Base-by-base conservation (phyloP, 495 filamentous ascomycete genomes). In the Podospora pseudocomata region DNA sequence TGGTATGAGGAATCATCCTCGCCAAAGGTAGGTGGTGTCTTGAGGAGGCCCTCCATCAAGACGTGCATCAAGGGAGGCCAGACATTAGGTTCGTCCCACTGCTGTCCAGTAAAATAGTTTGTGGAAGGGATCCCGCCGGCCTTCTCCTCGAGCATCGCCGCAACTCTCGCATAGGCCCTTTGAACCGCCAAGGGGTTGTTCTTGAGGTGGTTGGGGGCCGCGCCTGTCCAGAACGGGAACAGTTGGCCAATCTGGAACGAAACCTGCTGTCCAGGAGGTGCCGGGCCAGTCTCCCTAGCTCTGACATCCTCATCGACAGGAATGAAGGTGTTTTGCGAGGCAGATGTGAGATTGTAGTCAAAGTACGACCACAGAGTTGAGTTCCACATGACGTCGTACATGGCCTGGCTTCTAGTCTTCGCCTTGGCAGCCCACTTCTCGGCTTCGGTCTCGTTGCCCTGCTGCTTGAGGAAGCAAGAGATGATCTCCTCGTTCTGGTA, bases 11-110 rank as follows among this genome's bases (percentile, higher is more conserved):
- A 80, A 64, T 85, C 82, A 13, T 75, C 72, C 7, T 67, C 63
- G 30, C 81, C 79, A 39, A 83, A 85, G 5, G 82, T 84, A 2
- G 81, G 63, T 4, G 81, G 81, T 1, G 80, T 82, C 63, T 80
- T 79, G 59, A 81, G 75, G 3, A 85, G 75, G 4, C 81, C 80
- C 39, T 82, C 72, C 79, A 84, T 85, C 16, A 85, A 67, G 18
- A 79, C 71, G 73, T 85, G 80, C 75, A 78, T 76, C 30, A 83
- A 73, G 19, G 80, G 80, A 18, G 82, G 82, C 82, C 82, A 85
- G n/a, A 85, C 82, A 58, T 80, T 83, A 4, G 82, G 82, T 66
- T 85, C 74, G 71, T 85, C 82, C 82, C 82, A 85, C 66, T 85
- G 82, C 74, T 85, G 82, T 53, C 82, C 81, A 0, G 82, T 82